These are phyloP conservation scores for Aspergillus udagawae DNA, from an alignment of 2,329 filamentous ascomycete species.

Conservation along the genomic window DNA sequence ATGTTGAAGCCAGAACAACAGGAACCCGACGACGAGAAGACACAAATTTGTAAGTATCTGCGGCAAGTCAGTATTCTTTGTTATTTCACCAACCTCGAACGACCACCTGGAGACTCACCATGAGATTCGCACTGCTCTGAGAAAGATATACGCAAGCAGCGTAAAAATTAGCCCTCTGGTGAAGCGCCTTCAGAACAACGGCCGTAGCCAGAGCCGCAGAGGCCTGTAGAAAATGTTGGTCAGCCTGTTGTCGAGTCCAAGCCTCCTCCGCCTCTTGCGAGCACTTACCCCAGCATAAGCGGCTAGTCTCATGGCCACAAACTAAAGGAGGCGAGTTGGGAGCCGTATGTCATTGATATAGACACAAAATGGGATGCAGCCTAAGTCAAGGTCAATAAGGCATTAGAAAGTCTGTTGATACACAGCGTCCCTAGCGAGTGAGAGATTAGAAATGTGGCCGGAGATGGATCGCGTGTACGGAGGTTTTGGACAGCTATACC, in stretches of 20 bases:
- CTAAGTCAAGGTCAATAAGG: background rate
- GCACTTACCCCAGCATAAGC: constrained; percentile 50
- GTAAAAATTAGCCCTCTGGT: constrained; percentile 96
- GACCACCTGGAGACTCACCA: constrained; percentile 55
- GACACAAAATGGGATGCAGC: constrained; percentile 4
- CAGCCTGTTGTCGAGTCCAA: background rate
- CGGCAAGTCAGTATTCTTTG: constrained; percentile 1
- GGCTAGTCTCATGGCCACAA: constrained; percentile 45
- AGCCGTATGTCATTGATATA: constrained; percentile 28
- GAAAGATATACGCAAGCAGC: constrained; percentile 94
- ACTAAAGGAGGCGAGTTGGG: constrained; percentile 16
- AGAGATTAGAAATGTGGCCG: background rate
- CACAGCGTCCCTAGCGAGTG: constrained; percentile 17
- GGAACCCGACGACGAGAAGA: constrained; percentile 71
- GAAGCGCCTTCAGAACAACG: constrained; percentile 85
- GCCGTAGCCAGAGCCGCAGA: constrained; percentile 79
- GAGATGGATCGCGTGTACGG: constrained; percentile 13
- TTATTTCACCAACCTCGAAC: background rate
- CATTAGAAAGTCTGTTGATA: constrained; percentile 1
- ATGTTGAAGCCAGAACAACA: constrained; percentile 83
- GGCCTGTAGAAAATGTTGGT: constrained; percentile 48
- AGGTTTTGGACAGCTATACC: constrained; percentile 25
- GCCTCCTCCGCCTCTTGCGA: background rate
- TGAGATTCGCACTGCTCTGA: constrained; percentile 91
- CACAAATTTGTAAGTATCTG: constrained; percentile 89